Evolutionary conservation across 495 filamentous ascomycete genomes (phyloP), one percentile per base, ranked within the genome.

Genomic region (Paragyromitra xinjiangensis): DNA sequence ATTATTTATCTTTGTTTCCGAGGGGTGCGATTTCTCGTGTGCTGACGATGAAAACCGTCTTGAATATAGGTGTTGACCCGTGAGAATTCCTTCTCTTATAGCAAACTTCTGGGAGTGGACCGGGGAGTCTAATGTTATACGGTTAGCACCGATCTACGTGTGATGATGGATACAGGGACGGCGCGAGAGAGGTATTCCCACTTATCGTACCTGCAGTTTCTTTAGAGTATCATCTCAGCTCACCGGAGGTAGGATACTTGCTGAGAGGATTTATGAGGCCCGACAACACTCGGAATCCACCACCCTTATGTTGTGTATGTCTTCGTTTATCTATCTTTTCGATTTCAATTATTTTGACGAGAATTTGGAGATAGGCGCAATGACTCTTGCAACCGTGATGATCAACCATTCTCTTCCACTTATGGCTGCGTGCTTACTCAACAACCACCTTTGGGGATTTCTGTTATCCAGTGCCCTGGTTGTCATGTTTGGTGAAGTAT

Each of bases 371-470:
- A 51, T 37, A 79, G 77, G 77, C 29, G 75, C 74, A 51, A 71
- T 79, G 61, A 78, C 75, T 59, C 75, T 79, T 71, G 55, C 66
- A 45, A 79, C 74, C 42, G 75, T 79, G 26, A 73, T 71, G 26
- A 79, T 79, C 7, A 79, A 79, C 39, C 77, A 78, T 45, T 79
- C 77, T 9, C 77, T 79, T 37, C 77, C 77, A 6, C 66, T 79
- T 6, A 79, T 79, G 75, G 62, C 77, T 53, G 74, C 77, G 19
- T 79, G 77, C 39, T 44, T 79, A 14, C 75, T 79, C 6, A 62
- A 79, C 19, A 79, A 67, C 5, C 75, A 78, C 42, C 77, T 79
- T 61, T 79, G 77, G 77, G 77, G 77, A 2, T 78, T 79, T 19
- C 2, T 79, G 24, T 62, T 79, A 70, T 79, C 74, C 9, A 72